These are phyloP conservation scores for Candolleomyces aberdarensis DNA, from an alignment of 768 basidiomycete species.

Conservation along the genomic window DNA sequence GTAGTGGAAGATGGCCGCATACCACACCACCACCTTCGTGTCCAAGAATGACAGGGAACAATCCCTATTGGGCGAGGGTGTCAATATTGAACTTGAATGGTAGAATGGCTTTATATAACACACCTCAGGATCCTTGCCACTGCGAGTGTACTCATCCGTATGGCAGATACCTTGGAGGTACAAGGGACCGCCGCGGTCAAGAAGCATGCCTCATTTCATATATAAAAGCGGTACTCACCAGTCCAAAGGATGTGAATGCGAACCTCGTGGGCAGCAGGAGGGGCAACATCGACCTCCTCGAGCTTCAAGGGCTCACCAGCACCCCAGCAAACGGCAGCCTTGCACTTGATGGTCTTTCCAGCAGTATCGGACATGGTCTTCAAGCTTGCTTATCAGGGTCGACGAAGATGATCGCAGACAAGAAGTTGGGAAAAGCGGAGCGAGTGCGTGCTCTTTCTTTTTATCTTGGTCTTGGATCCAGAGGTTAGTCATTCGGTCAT, in stretches of 20 bases:
- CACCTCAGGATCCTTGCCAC: slow-evolving; percentile 94
- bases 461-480: slow-evolving; percentile 1
- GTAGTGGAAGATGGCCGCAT: slow-evolving; percentile 24
- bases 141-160: slow-evolving; percentile 96
- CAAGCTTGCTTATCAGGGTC: slow-evolving; percentile 13
- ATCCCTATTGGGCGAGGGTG: slow-evolving; percentile 46
- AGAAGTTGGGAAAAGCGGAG: slow-evolving; percentile 13
- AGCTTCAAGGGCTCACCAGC: slow-evolving; percentile 83
- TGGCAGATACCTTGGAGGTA: slow-evolving; percentile 80
- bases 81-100: neutral
- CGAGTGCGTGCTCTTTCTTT: slow-evolving; percentile 6
- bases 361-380: slow-evolving; percentile 64
- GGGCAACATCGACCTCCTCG: slow-evolving; percentile 92
- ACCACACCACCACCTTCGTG: slow-evolving; percentile 94
- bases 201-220: neutral
- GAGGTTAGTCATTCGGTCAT: slow-evolving; percentile 3
- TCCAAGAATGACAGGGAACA: slow-evolving; percentile 91
- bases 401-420: slow-evolving; percentile 17
- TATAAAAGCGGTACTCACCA: slow-evolving; percentile 43
- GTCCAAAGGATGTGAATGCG: slow-evolving; percentile 91
- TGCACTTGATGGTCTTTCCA: slow-evolving; percentile 82
- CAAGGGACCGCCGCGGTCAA: slow-evolving; percentile 4
- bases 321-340: slow-evolving; percentile 95
- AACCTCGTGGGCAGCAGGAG: slow-evolving; percentile 88
- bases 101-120: slow-evolving; percentile 4